Percentiles rank a stretch among this genome's conserved stretches.
phyloP scores from a whole-genome alignment of 2,329 filamentous ascomycete genomes.

The Nemania sp. region DNA sequence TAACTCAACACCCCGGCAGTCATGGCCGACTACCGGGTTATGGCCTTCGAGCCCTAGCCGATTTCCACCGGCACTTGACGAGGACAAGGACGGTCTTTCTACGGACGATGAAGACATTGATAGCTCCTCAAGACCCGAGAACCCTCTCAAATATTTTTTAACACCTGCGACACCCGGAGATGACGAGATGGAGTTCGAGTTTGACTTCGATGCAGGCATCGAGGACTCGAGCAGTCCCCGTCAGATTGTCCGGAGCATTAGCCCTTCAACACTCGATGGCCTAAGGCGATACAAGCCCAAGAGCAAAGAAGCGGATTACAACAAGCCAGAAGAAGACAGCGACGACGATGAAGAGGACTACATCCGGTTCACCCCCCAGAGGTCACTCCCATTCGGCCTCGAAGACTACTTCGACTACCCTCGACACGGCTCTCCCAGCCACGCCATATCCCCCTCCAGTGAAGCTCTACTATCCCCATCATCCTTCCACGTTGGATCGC shows the following conservation, averaged over 20 bases:
- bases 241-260: slow-evolving; percentile 57
- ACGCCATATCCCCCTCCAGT: slow-evolving; percentile 34
- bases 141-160: slow-evolving; percentile 60
- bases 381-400: slow-evolving; percentile 47
- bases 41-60: slow-evolving; percentile 58
- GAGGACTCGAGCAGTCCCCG: slow-evolving; percentile 52
- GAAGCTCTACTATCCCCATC: slow-evolving; percentile 41
- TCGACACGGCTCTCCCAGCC: slow-evolving; percentile 39
- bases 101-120: slow-evolving; percentile 49
- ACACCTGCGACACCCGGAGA: slow-evolving; percentile 50
- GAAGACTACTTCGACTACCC: slow-evolving; percentile 47
- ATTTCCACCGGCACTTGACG: slow-evolving; percentile 48
- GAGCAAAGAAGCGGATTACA: slow-evolving; percentile 46
- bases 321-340: slow-evolving; percentile 47
- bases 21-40: slow-evolving; percentile 30
- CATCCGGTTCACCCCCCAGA: slow-evolving; percentile 50
- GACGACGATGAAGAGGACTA: slow-evolving; percentile 53
- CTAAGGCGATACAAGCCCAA: slow-evolving; percentile 50
- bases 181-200: slow-evolving; percentile 51
- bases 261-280: slow-evolving; percentile 58
- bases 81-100: slow-evolving; percentile 46
- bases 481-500: slow-evolving; percentile 40
- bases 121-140: slow-evolving; percentile 49
- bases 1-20: slow-evolving; percentile 46
- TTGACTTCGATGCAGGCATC: slow-evolving; percentile 60